Conservation (phyloP, 2,329 filamentous ascomycete species). For the Fusarium incarnatum region DNA sequence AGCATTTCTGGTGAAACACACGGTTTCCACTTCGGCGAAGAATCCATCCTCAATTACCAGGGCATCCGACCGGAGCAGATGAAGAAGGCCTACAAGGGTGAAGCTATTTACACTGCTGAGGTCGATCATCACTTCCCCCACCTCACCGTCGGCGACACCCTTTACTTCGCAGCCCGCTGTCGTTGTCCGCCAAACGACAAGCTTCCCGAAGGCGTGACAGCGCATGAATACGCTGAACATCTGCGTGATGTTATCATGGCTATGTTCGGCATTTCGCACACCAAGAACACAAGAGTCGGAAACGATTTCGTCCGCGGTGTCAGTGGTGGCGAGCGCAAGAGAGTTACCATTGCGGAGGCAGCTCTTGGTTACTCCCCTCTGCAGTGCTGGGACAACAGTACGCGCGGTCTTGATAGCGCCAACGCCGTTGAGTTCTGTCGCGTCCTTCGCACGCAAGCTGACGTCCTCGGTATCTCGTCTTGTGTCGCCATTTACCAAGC, state of each 20-base stretch:
- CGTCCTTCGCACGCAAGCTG: conserved; percentile 68
- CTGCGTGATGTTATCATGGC: conserved; percentile 77
- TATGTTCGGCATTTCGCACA: conserved; percentile 76
- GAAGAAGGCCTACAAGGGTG: conserved; percentile 78
- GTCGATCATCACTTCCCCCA: conserved; percentile 82
- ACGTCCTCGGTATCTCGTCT: conserved; percentile 68
- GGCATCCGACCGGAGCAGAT: conserved; percentile 75
- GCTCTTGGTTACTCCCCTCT: conserved; percentile 55
- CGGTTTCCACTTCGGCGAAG: conserved; percentile 75
- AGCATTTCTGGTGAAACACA: conserved; percentile 83
- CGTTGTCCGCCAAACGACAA: conserved; percentile 64
- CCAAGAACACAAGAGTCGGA: conserved; percentile 73
- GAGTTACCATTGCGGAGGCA: conserved; percentile 53
- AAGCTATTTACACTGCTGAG: conserved; percentile 85
- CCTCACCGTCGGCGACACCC: conserved; percentile 78
- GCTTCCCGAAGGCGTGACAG: conserved; percentile 66
- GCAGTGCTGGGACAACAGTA: conserved; percentile 79
- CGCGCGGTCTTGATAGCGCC: conserved; percentile 71
- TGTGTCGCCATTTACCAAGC: conserved; percentile 75
- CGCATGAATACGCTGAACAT: conserved; percentile 65
- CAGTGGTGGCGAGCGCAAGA: conserved; percentile 62
- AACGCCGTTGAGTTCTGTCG: conserved; percentile 75
- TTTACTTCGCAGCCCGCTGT: conserved; percentile 78
- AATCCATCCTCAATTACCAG: conserved; percentile 79
- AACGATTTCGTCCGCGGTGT: conserved; percentile 73